Evolutionary conservation across 805 yeast species (phyloP).

Genomic region (Candida dajiaensis): DNA sequence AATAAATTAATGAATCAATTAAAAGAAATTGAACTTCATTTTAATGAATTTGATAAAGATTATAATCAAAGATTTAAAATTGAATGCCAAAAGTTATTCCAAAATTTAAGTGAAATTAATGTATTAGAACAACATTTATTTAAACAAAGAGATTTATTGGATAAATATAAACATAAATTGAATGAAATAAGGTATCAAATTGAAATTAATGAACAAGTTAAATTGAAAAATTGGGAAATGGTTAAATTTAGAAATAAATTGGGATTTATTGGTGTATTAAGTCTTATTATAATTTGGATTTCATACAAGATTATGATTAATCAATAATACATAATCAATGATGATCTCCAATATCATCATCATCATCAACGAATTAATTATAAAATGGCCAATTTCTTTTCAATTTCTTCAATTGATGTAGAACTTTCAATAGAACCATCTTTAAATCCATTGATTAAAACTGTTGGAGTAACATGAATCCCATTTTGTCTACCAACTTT

Average conservation of each 20-base stretch:
- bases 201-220: constrained; percentile 8
- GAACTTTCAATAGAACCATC: constrained; percentile 57
- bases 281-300: background rate
- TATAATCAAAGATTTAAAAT: background rate
- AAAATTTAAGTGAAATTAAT: constrained; percentile 8
- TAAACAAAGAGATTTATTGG: constrained; percentile 7
- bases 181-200: constrained; percentile 7
- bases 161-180: constrained; percentile 9
- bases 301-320: background rate
- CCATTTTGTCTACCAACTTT: constrained; percentile 70
- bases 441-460: constrained; percentile 61
- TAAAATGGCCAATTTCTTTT: constrained; percentile 13
- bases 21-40: background rate
- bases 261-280: background rate
- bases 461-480: constrained; percentile 82
- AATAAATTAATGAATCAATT: background rate
- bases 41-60: background rate
- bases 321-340: too few species aligned
- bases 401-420: constrained; percentile 38
- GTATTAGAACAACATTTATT: constrained; percentile 8
- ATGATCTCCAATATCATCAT: too few species aligned
- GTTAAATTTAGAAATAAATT: constrained; percentile 3
- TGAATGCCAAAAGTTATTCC: constrained; percentile 4
- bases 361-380: background rate
- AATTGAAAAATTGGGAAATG: constrained; percentile 2